Percentiles rank a stretch among this genome's conserved stretches.
Evolutionary conservation across 768 basidiomycete species (phyloP).

Genomic region (Mycena maculata): DNA sequence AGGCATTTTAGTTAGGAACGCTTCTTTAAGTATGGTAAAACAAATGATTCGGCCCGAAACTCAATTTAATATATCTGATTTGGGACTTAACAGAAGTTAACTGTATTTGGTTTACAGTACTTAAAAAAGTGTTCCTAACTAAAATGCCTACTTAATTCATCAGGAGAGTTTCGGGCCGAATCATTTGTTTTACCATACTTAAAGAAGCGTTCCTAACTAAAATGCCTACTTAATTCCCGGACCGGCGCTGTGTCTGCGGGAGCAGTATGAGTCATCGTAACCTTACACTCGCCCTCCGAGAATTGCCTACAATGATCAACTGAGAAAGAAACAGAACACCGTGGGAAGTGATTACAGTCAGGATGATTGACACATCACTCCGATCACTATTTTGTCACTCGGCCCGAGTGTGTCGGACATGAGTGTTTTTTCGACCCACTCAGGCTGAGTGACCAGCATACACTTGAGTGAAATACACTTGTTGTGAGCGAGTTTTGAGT

Average conservation of each 20-base stretch:
- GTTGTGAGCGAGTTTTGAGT: too few relatives aligned
- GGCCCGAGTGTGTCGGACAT: too few relatives aligned
- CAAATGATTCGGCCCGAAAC: neutral
- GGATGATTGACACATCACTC: too few relatives aligned
- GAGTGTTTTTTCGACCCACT: too few relatives aligned
- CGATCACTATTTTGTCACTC: too few relatives aligned
- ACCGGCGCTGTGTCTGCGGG: neutral
- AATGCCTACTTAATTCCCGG: neutral
- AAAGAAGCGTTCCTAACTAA: neutral
- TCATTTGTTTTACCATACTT: neutral
- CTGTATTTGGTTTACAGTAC: neutral
- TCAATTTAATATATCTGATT: neutral
- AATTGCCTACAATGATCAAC: conserved; percentile 10
- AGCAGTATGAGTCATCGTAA: neutral
- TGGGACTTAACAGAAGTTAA: neutral
- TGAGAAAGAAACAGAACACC: conserved; percentile 4
- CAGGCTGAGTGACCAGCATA: too few relatives aligned
- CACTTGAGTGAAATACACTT: too few relatives aligned
- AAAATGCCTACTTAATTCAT: too few relatives aligned
- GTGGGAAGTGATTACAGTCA: too few relatives aligned
- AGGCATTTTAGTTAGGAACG: neutral
- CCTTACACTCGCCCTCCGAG: conserved; percentile 18
- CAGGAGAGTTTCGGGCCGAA: neutral
- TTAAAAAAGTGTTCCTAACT: neutral
- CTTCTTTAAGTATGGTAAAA: neutral